phyloP scores from a whole-genome alignment of 2,329 filamentous ascomycete species.

The Penicillium sp. region DNA sequence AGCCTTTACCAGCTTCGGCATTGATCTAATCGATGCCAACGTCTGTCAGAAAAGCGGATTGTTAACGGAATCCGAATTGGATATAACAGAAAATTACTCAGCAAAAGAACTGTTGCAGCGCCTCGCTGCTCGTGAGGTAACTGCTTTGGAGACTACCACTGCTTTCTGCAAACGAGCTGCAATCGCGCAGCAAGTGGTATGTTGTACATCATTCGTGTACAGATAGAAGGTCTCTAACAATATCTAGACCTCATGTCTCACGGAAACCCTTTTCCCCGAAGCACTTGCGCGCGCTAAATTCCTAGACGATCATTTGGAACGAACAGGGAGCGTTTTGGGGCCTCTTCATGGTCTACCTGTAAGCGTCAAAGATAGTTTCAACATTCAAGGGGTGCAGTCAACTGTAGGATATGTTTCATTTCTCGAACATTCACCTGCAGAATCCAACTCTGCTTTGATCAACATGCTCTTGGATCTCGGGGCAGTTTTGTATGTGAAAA shows the following conservation, averaged over 20 bases:
- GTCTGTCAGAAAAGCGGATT: not conserved
- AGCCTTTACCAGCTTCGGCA: not conserved
- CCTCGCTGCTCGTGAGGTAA: constrained; percentile 30
- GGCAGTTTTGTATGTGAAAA: constrained; percentile 55
- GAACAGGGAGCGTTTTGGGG: constrained; percentile 26
- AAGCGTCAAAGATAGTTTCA: constrained; percentile 31
- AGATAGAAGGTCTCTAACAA: not conserved
- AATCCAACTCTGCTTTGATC: constrained; percentile 1
- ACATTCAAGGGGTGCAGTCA: constrained; percentile 46
- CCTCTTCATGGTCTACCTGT: constrained; percentile 40
- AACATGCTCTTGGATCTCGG: constrained; percentile 26
- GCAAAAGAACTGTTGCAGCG: not conserved
- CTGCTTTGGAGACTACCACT: constrained; percentile 42
- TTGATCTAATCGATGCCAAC: not conserved
- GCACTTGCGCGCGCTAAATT: constrained; percentile 33
- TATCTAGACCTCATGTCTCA: constrained; percentile 34
- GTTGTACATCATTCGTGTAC: not conserved
- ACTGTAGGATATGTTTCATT: constrained; percentile 53
- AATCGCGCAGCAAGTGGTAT: constrained; percentile 24
- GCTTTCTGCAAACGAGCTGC: constrained; percentile 38
- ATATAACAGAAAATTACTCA: constrained; percentile 4
- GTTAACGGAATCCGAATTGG: not conserved
- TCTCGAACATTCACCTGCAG: constrained; percentile 13
- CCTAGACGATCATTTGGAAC: constrained; percentile 32
- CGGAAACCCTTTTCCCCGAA: constrained; percentile 33